Evolutionary conservation across 2,329 filamentous ascomycete species (phyloP).

Genomic region (Cercospora zeina): DNA sequence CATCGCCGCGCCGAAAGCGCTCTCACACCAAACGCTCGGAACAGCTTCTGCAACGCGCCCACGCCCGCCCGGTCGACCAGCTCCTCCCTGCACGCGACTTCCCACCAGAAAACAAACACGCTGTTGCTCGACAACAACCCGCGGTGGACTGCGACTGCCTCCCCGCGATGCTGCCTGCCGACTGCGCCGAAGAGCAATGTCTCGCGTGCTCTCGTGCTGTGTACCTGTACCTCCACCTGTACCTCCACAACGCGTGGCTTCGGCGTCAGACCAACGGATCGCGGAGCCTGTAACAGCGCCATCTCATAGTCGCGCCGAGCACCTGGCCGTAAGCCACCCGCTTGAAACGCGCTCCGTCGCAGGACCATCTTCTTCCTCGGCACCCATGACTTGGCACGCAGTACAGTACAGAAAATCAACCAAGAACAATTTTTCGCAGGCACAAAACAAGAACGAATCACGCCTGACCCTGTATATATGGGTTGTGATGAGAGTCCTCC

Average conservation of each 20-base stretch:
- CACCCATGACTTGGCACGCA: neutral
- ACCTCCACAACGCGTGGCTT: neutral
- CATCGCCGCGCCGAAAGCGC: neutral
- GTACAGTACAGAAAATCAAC: neutral
- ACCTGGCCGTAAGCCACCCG: neutral
- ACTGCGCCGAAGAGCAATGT: neutral
- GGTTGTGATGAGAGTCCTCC: no score
- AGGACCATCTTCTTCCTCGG: neutral
- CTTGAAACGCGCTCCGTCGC: neutral
- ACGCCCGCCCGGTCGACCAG: neutral
- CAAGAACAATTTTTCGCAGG: neutral
- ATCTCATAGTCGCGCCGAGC: neutral
- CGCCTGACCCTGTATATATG: neutral
- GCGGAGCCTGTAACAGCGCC: conserved; percentile 1
- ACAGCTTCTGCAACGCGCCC: neutral
- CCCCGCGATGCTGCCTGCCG: neutral
- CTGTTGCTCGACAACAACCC: no score
- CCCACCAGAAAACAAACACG: no score
- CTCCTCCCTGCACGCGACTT: neutral
- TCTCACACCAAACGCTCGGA: neutral
- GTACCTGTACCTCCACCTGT: no score
- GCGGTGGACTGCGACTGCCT: neutral
- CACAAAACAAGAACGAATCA: neutral
- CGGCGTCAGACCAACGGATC: neutral
- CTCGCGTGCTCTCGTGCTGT: no score